A percentile compares a stretch with the other conserved stretches of the same genome.
Evolutionary conservation across 129 eudicot species (phyloP).

Genomic region (Heracleum sosnowskyi): DNA sequence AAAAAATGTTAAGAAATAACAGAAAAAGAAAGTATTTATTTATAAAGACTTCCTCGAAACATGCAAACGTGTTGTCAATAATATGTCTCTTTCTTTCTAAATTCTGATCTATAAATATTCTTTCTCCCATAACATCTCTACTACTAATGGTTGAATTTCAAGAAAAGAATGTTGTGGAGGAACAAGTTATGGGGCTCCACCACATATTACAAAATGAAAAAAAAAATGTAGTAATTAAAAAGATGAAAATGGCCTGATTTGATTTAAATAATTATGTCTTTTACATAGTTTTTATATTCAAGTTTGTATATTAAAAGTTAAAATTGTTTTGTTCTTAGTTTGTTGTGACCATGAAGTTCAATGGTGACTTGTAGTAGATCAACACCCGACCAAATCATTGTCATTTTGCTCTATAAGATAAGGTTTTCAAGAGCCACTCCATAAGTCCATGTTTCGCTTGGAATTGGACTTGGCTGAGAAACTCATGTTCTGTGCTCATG

Average conservation of each 20-base stretch:
- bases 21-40: neutral
- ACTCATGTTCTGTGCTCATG: slow-evolving; percentile 4
- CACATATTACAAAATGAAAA: neutral
- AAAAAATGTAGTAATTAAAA: neutral
- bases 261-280: neutral
- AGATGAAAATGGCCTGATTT: neutral
- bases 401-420: neutral
- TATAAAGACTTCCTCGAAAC: neutral
- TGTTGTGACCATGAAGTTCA: neutral
- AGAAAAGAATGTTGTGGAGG: neutral
- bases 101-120: neutral
- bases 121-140: neutral
- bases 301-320: neutral
- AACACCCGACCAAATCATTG: slow-evolving; percentile 6
- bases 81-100: neutral
- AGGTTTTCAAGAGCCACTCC: neutral
- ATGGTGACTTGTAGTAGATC: slow-evolving; percentile 4
- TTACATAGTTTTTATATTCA: neutral
- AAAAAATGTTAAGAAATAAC: neutral
- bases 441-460: neutral
- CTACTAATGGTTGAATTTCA: neutral
- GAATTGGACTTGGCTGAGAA: neutral
- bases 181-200: neutral
- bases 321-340: neutral
- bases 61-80: neutral